Evolutionary conservation across 2,329 filamentous ascomycete species (phyloP), one percentile per base, ranked within the genome.

Genomic region (Seiridium cupressi): DNA sequence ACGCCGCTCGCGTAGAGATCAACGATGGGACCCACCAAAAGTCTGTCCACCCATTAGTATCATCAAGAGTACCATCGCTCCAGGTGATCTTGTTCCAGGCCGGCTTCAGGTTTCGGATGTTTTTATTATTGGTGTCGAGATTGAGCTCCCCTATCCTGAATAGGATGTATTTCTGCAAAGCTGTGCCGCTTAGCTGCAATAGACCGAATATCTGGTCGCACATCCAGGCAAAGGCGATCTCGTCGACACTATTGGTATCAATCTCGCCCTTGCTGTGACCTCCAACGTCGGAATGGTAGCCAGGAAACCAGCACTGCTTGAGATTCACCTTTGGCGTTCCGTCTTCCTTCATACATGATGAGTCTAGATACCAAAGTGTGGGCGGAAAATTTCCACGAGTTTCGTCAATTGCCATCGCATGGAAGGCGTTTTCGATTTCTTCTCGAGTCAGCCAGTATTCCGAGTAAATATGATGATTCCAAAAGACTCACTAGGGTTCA

Each of bases 231-330:
- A 76, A 68, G 55, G 73, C 69, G 10, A 75, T 64, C 13, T 79
- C 79, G 61, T 82, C 49, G 10, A 35, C 77, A 53, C 84, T 81
- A 4, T 73, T 69, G 84, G 84, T 89, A 2, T 89, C 89, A 18
- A 4, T 32, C 7, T 8, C 11, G 36, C 13, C 31, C 1, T 51
- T 34, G 5, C 10, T n/a, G 13, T 51, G 49, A 38, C 89, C 89
- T 4, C 89, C 89, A 51, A 90, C 85, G 66, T 91, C 89, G 9
- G 81, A 85, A 69, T 93, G 90, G 55, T 83, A 85, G 5, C 89
- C 89, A 0, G 89, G 86, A 67, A 93, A 92, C 86, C 86, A 89
- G 10, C 82, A 79, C 62, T 83, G 81, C 35, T 79, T 74, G 49
- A 83, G 72, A 61, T 83, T 75, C 73, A 11, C 72, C 66, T 34